These are phyloP conservation scores for Pseudocercospora fuligena DNA, from an alignment of 2,329 filamentous ascomycete genomes.

Conservation along the genomic window DNA sequence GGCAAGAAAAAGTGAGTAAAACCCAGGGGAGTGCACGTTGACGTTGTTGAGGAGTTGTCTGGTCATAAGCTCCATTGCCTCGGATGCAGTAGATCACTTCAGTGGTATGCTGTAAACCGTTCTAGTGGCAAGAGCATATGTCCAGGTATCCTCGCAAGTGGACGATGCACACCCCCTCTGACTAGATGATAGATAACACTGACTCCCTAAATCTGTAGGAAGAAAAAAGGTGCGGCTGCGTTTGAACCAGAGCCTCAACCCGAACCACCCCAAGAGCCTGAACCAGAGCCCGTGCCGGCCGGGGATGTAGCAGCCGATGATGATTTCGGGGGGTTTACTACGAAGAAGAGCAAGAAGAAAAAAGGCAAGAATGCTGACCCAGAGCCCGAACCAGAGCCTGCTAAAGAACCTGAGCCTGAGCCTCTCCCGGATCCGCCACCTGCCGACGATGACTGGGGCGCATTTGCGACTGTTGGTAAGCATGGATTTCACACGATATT, in stretches of 20 bases:
- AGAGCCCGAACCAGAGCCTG: conserved; percentile 37
- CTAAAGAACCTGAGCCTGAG: conserved; percentile 43
- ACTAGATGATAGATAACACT: background rate
- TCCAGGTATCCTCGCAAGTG: background rate
- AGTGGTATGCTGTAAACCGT: background rate
- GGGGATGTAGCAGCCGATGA: conserved; percentile 30
- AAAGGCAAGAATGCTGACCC: conserved; percentile 46
- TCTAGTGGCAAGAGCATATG: background rate
- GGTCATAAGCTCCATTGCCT: background rate
- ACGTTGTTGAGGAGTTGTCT: background rate
- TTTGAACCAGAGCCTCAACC: conserved; percentile 30
- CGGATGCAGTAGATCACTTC: background rate
- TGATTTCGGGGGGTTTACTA: conserved; percentile 35
- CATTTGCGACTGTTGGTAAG: conserved; percentile 26
- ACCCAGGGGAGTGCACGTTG: background rate
- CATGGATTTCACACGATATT: conserved; percentile 47
- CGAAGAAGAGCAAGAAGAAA: conserved; percentile 48
- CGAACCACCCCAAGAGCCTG: conserved; percentile 21
- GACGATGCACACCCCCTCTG: background rate
- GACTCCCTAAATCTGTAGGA: conserved; percentile 27
- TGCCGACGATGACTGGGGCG: conserved; percentile 39
- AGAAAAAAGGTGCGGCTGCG: conserved; percentile 30
- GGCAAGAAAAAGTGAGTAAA: conserved; percentile 39
- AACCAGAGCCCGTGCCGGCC: conserved; percentile 15
- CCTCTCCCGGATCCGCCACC: conserved; percentile 44